Evolutionary conservation across 371 early-diverging fungal species (phyloP).

Genomic region (Mucor piriformis): DNA sequence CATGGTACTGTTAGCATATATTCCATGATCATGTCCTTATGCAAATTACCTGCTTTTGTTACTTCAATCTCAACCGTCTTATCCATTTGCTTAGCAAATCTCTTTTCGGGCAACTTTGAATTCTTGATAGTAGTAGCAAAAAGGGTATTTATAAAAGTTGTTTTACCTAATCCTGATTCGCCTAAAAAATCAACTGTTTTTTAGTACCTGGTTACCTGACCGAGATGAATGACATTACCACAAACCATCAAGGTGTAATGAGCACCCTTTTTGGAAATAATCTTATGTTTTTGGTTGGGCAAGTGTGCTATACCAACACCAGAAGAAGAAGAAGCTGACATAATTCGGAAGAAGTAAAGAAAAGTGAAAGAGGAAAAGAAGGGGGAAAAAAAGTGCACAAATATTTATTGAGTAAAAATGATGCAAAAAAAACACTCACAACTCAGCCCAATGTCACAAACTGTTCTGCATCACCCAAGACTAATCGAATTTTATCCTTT

Average conservation of each 20-base stretch:
- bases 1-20: neutral
- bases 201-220: neutral
- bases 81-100: constrained; percentile 78
- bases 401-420: neutral
- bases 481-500: constrained; percentile 36
- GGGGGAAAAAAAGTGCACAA: neutral
- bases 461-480: constrained; percentile 11
- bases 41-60: constrained; percentile 51
- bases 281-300: constrained; percentile 94
- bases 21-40: no score
- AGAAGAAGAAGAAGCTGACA: constrained; percentile 22
- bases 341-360: constrained; percentile 10
- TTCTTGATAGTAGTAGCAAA: constrained; percentile 85
- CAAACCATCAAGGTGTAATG: constrained; percentile 97
- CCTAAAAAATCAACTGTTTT: constrained; percentile 18
- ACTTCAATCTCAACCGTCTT: constrained; percentile 91
- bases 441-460: constrained; percentile 1
- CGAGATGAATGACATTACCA: constrained; percentile 65
- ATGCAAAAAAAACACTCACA: neutral
- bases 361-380: neutral
- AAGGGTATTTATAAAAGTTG: constrained; percentile 88
- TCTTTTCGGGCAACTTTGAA: constrained; percentile 78
- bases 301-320: constrained; percentile 96
- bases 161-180: constrained; percentile 80
- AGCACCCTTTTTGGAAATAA: constrained; percentile 90